These are phyloP conservation scores for Stellera chamaejasme DNA, from an alignment of 345 rosid genomes.

Conservation along the genomic window DNA sequence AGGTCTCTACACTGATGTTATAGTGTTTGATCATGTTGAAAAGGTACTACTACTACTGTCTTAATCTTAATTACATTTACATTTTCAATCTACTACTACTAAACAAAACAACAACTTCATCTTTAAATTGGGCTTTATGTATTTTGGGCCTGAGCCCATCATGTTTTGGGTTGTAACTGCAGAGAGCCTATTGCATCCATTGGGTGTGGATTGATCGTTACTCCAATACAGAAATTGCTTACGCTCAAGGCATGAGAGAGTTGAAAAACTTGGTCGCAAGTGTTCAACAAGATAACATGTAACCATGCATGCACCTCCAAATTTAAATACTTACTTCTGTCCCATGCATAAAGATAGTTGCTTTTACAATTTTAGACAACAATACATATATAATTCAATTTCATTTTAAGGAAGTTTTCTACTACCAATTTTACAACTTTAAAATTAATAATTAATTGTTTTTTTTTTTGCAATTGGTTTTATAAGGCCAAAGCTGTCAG, in stretches of 20 bases:
- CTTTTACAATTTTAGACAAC: slow-evolving; percentile 13
- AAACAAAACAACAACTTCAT: not conserved
- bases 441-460: too few relatives aligned
- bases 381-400: too few relatives aligned
- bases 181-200: slow-evolving; percentile 52
- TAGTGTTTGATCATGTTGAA: slow-evolving; percentile 85
- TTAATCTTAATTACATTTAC: not conserved
- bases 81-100: not conserved
- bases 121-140: not conserved
- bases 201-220: slow-evolving; percentile 49
- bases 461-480: too few relatives aligned
- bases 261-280: slow-evolving; percentile 38
- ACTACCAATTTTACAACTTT: too few relatives aligned
- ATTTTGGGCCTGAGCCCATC: not conserved
- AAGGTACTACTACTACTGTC: slow-evolving; percentile 42
- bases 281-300: slow-evolving; percentile 34
- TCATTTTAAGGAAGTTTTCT: too few relatives aligned
- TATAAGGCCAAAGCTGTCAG: slow-evolving; percentile 35
- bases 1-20: slow-evolving; percentile 67
- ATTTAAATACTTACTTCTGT: too few relatives aligned
- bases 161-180: not conserved
- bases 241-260: slow-evolving; percentile 32
- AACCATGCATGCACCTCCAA: slow-evolving; percentile 11
- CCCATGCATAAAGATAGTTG: too few relatives aligned
- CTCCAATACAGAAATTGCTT: slow-evolving; percentile 45